phyloP scores from a whole-genome alignment of 495 filamentous ascomycete genomes.

The Neurospora sp. region DNA sequence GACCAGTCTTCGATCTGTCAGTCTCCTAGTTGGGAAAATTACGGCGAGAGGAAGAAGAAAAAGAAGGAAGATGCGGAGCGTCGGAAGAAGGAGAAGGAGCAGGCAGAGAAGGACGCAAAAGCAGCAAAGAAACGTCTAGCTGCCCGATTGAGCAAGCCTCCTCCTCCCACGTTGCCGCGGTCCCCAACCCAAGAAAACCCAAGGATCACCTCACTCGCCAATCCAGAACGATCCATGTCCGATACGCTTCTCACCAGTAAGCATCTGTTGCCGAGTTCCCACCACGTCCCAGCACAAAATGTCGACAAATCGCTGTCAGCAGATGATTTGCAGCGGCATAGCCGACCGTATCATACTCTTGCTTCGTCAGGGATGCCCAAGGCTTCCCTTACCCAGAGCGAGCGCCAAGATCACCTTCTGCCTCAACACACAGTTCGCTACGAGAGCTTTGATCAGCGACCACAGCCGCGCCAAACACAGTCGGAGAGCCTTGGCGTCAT shows the following conservation, averaged over 20 bases:
- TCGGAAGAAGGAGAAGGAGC: constrained; percentile 32
- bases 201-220: background rate
- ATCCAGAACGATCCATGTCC: constrained; percentile 22
- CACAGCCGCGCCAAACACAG: constrained; percentile 2
- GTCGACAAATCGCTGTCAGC: constrained; percentile 11
- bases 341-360: constrained; percentile 17
- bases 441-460: background rate
- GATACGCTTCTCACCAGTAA: constrained; percentile 17
- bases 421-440: constrained; percentile 1
- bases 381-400: background rate
- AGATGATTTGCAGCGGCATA: constrained; percentile 10
- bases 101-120: constrained; percentile 28
- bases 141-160: constrained; percentile 25
- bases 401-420: background rate
- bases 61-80: constrained; percentile 37
- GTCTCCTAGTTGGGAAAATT: constrained; percentile 46
- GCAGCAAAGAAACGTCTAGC: constrained; percentile 18
- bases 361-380: background rate
- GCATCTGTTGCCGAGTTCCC: constrained; percentile 1
- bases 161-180: constrained; percentile 12
- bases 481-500: constrained; percentile 4
- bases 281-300: constrained; percentile 1
- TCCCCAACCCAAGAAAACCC: constrained; percentile 10
- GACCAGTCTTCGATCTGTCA: constrained; percentile 46
- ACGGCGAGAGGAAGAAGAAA: constrained; percentile 38